Evolutionary conservation across 495 filamentous ascomycete species (phyloP).

Genomic region (Aspergillus bridgeri): DNA sequence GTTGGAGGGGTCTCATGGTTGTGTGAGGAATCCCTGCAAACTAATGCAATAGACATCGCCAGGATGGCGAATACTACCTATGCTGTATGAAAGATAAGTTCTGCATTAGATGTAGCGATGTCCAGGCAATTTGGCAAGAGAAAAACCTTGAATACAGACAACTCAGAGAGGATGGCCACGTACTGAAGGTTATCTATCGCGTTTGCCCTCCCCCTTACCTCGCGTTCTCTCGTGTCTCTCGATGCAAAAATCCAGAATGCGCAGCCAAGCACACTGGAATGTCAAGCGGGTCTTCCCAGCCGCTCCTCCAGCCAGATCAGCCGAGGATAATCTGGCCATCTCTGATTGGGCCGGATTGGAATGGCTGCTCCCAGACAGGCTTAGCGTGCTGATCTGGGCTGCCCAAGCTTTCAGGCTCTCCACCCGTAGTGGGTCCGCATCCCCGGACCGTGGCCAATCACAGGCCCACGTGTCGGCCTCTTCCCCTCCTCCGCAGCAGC

Average conservation of each 20-base stretch:
- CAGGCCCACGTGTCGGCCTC: slow-evolving; percentile 33
- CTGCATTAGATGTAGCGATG: neutral
- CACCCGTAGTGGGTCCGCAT: neutral
- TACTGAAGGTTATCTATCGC: too few relatives aligned
- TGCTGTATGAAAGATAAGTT: neutral
- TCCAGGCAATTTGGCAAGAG: too few relatives aligned
- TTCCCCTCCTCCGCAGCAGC: slow-evolving; percentile 15
- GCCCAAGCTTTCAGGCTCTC: slow-evolving; percentile 3
- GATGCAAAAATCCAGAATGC: too few relatives aligned
- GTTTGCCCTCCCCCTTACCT: too few relatives aligned
- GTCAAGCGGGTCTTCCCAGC: neutral
- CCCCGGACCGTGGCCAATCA: slow-evolving; percentile 24
- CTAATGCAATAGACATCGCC: neutral
- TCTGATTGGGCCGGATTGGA: neutral
- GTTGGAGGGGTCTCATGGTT: neutral
- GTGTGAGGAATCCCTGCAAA: neutral
- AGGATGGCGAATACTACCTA: neutral
- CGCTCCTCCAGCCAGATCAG: neutral
- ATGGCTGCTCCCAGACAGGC: neutral
- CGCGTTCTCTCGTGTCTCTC: too few relatives aligned
- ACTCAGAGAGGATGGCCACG: too few relatives aligned
- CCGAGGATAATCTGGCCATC: neutral
- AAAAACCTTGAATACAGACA: too few relatives aligned
- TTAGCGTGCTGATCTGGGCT: neutral
- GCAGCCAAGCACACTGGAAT: neutral